A percentile compares a stretch with the other conserved stretches of the same genome.
phyloP scores from a whole-genome alignment of 257 asterid genomes.

The Cruciata laevipes region DNA sequence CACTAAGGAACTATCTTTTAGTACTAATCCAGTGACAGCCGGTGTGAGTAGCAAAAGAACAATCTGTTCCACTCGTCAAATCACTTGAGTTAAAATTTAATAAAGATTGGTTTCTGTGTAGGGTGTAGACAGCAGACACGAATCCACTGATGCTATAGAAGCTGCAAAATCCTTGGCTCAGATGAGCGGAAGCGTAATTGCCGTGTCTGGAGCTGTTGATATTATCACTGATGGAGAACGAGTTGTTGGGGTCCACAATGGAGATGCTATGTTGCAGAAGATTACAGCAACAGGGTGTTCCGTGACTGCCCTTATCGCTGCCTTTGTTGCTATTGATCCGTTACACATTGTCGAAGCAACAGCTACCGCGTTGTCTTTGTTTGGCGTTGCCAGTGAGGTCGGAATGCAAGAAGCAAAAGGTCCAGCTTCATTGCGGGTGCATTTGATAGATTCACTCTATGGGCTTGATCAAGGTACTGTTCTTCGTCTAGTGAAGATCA shows the following conservation, averaged over 20 bases:
- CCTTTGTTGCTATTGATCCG: slow-evolving; percentile 70
- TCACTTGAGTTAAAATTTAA: not conserved
- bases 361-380: slow-evolving; percentile 68
- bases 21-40: not conserved
- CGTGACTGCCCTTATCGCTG: slow-evolving; percentile 72
- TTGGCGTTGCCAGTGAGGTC: slow-evolving; percentile 68
- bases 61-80: not conserved
- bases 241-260: slow-evolving; percentile 59
- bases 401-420: slow-evolving; percentile 63
- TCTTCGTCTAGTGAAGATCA: slow-evolving; percentile 35
- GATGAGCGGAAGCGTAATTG: slow-evolving; percentile 45
- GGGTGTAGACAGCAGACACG: slow-evolving; percentile 74
- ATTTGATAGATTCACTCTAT: slow-evolving; percentile 63
- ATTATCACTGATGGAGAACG: slow-evolving; percentile 64
- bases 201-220: slow-evolving; percentile 84
- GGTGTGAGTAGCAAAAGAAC: not conserved
- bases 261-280: slow-evolving; percentile 78
- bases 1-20: not conserved
- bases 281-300: slow-evolving; percentile 93
- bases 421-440: slow-evolving; percentile 70
- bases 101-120: slow-evolving; percentile 16
- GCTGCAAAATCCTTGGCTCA: slow-evolving; percentile 77
- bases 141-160: slow-evolving; percentile 62
- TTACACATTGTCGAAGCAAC: slow-evolving; percentile 63
- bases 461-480: slow-evolving; percentile 40